phyloP scores from a whole-genome alignment of 305 asterid species.

The Ajuga reptans region DNA sequence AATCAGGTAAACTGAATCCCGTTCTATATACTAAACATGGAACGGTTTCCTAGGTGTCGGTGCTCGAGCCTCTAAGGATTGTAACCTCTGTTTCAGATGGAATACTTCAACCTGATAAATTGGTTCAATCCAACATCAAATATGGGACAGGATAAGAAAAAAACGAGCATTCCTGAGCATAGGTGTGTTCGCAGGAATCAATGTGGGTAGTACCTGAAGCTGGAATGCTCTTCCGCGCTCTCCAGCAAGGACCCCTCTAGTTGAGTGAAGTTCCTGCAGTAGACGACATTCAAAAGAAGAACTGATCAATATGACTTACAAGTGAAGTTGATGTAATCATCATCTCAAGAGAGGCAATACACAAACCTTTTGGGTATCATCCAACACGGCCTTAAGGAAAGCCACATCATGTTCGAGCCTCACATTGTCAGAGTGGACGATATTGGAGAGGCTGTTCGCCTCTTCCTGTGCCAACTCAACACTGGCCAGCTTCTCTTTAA shows the following conservation, averaged over 20 bases:
- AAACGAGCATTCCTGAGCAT: neutral
- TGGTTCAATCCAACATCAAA: neutral
- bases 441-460: slow-evolving; percentile 79
- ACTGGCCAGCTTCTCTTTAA: slow-evolving; percentile 73
- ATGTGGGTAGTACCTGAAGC: slow-evolving; percentile 51
- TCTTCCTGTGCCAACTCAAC: slow-evolving; percentile 90
- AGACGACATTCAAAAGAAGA: neutral
- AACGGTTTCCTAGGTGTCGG: slow-evolving; percentile 91
- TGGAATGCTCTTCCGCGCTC: slow-evolving; percentile 93
- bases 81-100: slow-evolving; percentile 88
- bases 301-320: neutral
- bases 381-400: slow-evolving; percentile 86
- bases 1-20: neutral
- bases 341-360: neutral
- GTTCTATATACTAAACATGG: slow-evolving; percentile 38
- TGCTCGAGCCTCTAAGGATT: slow-evolving; percentile 73
- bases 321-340: neutral
- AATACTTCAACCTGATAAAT: slow-evolving; percentile 80
- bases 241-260: slow-evolving; percentile 86
- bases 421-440: slow-evolving; percentile 91
- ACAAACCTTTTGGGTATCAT: slow-evolving; percentile 84
- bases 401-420: slow-evolving; percentile 97
- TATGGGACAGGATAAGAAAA: neutral
- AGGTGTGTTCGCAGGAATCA: neutral
- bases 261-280: slow-evolving; percentile 82